Conservation (phyloP, 148 eudicot genomes). For the Linanthus parryae region DNA sequence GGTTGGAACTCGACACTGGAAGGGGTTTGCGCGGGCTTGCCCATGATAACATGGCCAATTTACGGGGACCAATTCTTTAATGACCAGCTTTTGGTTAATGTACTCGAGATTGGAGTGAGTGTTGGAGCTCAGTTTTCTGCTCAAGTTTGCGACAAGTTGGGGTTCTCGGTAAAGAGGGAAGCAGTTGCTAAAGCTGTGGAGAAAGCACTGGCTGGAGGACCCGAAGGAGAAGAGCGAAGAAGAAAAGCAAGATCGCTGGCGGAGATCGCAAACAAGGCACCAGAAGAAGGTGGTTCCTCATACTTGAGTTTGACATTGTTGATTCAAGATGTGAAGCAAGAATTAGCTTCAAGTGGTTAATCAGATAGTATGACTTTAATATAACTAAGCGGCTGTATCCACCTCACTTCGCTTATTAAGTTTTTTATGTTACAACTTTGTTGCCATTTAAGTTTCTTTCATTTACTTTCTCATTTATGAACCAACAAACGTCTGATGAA, state of each 20-base stretch:
- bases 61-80: constrained; percentile 17
- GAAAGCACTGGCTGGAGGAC: constrained; percentile 8
- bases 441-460: too few relatives aligned
- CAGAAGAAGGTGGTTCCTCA: constrained; percentile 7
- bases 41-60: constrained; percentile 16
- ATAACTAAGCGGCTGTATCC: too few relatives aligned
- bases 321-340: constrained; percentile 7
- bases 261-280: constrained; percentile 6
- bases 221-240: constrained; percentile 9
- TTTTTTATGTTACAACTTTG: too few relatives aligned
- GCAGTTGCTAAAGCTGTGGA: constrained; percentile 6
- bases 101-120: constrained; percentile 11
- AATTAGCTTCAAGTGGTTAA: too few relatives aligned
- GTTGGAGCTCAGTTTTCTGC: constrained; percentile 6
- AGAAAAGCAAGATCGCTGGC: constrained; percentile 8
- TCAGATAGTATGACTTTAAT: too few relatives aligned
- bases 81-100: constrained; percentile 10
- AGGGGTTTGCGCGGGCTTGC: constrained; percentile 9
- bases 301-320: not conserved
- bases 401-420: too few relatives aligned
- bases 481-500: too few relatives aligned
- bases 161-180: constrained; percentile 7
- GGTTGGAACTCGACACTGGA: too few relatives aligned
- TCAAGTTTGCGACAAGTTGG: constrained; percentile 5
- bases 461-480: too few relatives aligned